Evolutionary conservation across 306 rosid genomes (phyloP).

Genomic region (Lupinus albus): DNA sequence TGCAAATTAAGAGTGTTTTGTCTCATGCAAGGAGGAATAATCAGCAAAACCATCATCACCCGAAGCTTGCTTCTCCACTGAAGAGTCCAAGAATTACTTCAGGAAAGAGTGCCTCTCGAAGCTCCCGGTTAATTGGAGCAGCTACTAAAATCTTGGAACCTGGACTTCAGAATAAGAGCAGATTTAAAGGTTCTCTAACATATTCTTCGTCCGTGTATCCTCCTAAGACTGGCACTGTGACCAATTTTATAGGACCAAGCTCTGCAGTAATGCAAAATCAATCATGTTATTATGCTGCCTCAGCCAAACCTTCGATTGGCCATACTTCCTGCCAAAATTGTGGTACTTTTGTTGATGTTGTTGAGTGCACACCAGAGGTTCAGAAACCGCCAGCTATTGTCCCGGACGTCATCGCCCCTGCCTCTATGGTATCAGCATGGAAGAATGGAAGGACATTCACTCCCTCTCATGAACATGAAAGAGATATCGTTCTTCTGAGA

Average conservation of each 20-base stretch:
- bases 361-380: constrained; percentile 43
- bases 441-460: constrained; percentile 43
- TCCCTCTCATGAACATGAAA: constrained; percentile 49
- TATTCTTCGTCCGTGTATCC: constrained; percentile 52
- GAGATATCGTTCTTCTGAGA: constrained; percentile 47
- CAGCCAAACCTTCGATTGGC: constrained; percentile 47
- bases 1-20: constrained; percentile 77
- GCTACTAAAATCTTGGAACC: constrained; percentile 92
- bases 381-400: constrained; percentile 43
- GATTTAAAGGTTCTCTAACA: constrained; percentile 55
- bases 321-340: constrained; percentile 71
- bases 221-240: constrained; percentile 34
- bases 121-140: constrained; percentile 79
- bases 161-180: constrained; percentile 64
- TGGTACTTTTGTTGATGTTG: constrained; percentile 60
- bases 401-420: constrained; percentile 45
- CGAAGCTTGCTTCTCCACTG: constrained; percentile 64
- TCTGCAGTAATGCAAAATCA: constrained; percentile 41
- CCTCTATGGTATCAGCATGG: constrained; percentile 47
- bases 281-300: constrained; percentile 41
- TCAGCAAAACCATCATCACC: constrained; percentile 50
- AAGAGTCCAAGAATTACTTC: constrained; percentile 66
- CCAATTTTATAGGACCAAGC: constrained; percentile 33
- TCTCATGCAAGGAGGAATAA: constrained; percentile 61
- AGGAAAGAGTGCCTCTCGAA: constrained; percentile 56